Conservation (phyloP, 495 filamentous ascomycete genomes). For the Aspergillus sclerotiicarbonarius region DNA sequence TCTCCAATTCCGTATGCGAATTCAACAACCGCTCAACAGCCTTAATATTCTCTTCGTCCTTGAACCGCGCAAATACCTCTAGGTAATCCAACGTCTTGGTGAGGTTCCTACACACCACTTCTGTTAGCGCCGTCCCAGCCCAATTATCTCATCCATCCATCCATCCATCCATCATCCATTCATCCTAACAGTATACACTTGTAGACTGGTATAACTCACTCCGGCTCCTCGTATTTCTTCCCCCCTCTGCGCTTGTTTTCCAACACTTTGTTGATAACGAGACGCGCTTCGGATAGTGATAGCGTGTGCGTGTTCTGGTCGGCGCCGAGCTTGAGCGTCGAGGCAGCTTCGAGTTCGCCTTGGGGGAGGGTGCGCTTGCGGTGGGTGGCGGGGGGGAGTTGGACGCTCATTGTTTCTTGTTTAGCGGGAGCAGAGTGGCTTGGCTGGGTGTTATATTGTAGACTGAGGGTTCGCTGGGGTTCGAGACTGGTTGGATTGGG, state of each 20-base stretch:
- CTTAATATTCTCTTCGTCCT: constrained; percentile 89
- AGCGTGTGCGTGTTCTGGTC: constrained; percentile 86
- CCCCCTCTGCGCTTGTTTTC: constrained; percentile 53
- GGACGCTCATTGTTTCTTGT: constrained; percentile 28
- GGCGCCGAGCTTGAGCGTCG: constrained; percentile 82
- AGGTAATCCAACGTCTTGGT: constrained; percentile 87
- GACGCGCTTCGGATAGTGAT: constrained; percentile 84
- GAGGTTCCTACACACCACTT: constrained; percentile 48
- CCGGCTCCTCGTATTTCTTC: constrained; percentile 51
- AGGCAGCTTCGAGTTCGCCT: constrained; percentile 84
- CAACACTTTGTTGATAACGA: constrained; percentile 85
- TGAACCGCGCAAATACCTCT: constrained; percentile 90
- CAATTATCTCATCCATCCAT: background rate
- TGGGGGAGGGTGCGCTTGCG: constrained; percentile 69
- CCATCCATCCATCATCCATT: background rate
- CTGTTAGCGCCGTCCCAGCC: background rate
- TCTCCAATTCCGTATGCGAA: constrained; percentile 72
- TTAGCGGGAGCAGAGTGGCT: too few relatives aligned
- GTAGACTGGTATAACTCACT: constrained; percentile 32
- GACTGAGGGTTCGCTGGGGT: too few relatives aligned
- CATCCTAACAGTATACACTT: background rate
- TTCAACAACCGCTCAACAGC: constrained; percentile 82
- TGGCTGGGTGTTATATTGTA: too few relatives aligned
- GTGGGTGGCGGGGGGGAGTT: constrained; percentile 56
- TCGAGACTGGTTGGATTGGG: too few relatives aligned